phyloP scores from a whole-genome alignment of 129 eudicot species.

The Centaurea solstitialis region DNA sequence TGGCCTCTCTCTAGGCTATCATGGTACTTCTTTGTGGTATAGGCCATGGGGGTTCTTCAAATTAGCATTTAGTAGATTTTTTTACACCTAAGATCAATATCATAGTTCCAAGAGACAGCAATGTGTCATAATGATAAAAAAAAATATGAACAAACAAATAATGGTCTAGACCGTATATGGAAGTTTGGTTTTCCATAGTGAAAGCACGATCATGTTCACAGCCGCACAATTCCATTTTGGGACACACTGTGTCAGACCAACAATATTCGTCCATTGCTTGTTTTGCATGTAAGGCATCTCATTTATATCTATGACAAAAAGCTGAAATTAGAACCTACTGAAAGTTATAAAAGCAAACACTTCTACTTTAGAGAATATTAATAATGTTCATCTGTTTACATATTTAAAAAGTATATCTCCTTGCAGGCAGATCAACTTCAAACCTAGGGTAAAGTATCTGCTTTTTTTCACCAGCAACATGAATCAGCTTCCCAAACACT shows the following conservation, averaged over 20 bases:
- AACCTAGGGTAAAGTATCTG: background rate
- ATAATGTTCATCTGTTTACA: slow-evolving; percentile 9
- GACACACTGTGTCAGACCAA: background rate
- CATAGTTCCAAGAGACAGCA: background rate
- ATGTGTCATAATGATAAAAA: slow-evolving; percentile 4
- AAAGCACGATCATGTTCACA: background rate
- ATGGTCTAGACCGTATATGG: background rate
- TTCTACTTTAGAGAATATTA: background rate
- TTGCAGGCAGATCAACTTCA: background rate
- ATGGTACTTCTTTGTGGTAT: background rate
- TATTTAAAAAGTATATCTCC: background rate
- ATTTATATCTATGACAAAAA: background rate
- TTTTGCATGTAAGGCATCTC: background rate
- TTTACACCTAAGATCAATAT: slow-evolving; percentile 16
- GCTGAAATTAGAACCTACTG: background rate
- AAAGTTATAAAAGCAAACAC: background rate
- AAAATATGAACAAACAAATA: background rate
- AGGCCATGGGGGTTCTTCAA: background rate
- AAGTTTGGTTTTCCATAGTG: slow-evolving; percentile 5
- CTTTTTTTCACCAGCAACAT: background rate
- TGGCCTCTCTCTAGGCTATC: background rate
- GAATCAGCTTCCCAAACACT: background rate
- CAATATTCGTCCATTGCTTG: background rate
- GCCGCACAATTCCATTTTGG: background rate
- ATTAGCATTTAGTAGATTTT: background rate